These are phyloP conservation scores for Phytophthora pinifolia DNA, from an alignment of 352 stramenopile genomes.

Conservation along the genomic window DNA sequence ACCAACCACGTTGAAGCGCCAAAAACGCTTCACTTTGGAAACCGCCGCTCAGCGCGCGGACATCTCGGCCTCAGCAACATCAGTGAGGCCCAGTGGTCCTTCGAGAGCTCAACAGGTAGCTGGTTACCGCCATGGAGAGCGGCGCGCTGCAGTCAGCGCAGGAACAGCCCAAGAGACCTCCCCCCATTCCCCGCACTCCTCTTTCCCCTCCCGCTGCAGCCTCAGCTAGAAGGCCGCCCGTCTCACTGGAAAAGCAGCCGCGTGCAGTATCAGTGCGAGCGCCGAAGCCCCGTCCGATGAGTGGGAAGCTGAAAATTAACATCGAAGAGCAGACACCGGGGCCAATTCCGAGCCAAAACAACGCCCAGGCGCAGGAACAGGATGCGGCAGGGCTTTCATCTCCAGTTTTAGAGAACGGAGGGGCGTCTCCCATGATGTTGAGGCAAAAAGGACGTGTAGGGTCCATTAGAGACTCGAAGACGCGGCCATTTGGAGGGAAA, in stretches of 20 bases:
- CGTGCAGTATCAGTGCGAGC: constrained; percentile 11
- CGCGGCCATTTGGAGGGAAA: constrained; percentile 25
- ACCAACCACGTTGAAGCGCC: constrained; percentile 26
- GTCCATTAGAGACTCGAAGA: constrained; percentile 8
- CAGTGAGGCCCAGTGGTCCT: neutral
- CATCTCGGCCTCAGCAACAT: neutral
- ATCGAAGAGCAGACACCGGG: neutral
- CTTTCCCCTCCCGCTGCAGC: neutral
- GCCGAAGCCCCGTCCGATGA: constrained; percentile 11
- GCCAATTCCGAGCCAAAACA: constrained; percentile 4
- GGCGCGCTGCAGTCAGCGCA: neutral
- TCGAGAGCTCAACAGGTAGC: neutral
- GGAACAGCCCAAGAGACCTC: too few species aligned
- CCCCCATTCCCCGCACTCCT: too few species aligned
- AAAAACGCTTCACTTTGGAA: constrained; percentile 26
- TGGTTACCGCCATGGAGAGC: neutral
- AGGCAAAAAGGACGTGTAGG: constrained; percentile 7
- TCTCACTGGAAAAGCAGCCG: constrained; percentile 5
- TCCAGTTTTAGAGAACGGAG: neutral
- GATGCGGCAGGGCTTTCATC: neutral
- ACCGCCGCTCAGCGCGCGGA: constrained; percentile 3
- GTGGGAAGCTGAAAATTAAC: constrained; percentile 7
- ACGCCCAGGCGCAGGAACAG: neutral
- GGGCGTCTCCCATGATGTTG: neutral
- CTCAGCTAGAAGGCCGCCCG: constrained; percentile 1